A percentile compares a stretch with the other conserved stretches of the same genome.
phyloP scores from a whole-genome alignment of 192 early-diverging fungal genomes.

The Nowakowskiella sp. region DNA sequence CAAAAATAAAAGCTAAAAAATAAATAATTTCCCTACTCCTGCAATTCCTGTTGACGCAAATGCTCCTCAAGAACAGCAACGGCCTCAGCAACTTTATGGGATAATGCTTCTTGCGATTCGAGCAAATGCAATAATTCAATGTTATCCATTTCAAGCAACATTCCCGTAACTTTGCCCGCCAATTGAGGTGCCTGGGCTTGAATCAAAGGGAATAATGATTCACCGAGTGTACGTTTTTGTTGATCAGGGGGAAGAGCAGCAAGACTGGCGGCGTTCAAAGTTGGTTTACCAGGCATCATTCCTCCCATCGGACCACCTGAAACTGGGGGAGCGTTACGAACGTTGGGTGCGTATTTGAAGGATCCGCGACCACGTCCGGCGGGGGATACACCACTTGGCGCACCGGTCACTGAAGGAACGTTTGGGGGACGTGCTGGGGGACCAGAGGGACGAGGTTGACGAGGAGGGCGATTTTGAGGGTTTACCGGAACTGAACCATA shows the following conservation, averaged over 20 bases:
- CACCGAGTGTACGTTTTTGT: slow-evolving; percentile 96
- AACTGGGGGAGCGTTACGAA: slow-evolving; percentile 42
- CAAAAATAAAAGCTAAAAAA: too few relatives aligned
- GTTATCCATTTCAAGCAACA: slow-evolving; percentile 99
- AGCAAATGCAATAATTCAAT: slow-evolving; percentile 82
- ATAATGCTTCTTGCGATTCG: slow-evolving; percentile 71
- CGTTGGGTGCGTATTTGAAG: slow-evolving; percentile 44
- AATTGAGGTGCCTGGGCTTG: slow-evolving; percentile 57
- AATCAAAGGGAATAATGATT: slow-evolving; percentile 88
- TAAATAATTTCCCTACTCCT: too few relatives aligned
- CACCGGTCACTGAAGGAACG: too few relatives aligned
- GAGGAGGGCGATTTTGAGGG: too few relatives aligned
- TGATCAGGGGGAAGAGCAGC: slow-evolving; percentile 71
- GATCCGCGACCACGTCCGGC: slow-evolving; percentile 29
- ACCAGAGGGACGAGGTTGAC: too few relatives aligned
- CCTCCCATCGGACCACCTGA: too few relatives aligned
- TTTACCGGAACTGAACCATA: too few relatives aligned
- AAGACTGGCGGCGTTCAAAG: slow-evolving; percentile 68
- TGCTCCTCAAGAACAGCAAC: slow-evolving; percentile 74
- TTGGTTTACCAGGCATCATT: slow-evolving; percentile 28
- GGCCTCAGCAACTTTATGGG: slow-evolving; percentile 79
- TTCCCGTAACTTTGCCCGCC: slow-evolving; percentile 98
- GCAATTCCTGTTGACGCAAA: slow-evolving; percentile 14
- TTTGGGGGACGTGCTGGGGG: too few relatives aligned
- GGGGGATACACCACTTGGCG: too few relatives aligned